Conservation (phyloP, 1,284 basidiomycete genomes). For the Cutaneotrichosporon spelunceum region DNA sequence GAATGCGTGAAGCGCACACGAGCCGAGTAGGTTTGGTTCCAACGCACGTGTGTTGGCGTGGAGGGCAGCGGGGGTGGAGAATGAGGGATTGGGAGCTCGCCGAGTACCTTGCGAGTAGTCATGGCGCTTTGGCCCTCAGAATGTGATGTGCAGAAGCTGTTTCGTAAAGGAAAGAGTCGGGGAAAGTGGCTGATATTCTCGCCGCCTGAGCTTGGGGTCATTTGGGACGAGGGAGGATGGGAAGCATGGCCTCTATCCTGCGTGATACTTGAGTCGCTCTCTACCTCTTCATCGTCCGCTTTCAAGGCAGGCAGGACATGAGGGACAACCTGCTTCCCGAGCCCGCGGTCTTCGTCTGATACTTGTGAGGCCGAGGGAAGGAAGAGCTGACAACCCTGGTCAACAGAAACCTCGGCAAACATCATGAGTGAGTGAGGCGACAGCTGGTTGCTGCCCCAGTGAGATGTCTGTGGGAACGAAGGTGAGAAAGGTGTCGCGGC, state of each 20-base stretch:
- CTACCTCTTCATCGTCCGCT: background rate
- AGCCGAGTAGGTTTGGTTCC: conserved; percentile 4
- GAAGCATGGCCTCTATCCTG: background rate
- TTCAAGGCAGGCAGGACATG: background rate
- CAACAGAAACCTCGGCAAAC: background rate
- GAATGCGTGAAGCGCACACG: background rate
- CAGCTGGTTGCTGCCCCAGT: background rate
- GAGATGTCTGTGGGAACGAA: background rate
- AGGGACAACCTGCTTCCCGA: background rate
- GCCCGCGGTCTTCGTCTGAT: background rate
- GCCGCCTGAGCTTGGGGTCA: background rate
- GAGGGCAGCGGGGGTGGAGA: background rate
- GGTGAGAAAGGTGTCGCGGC: background rate
- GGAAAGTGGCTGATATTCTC: background rate
- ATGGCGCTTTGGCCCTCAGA: no score
- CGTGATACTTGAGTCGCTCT: background rate
- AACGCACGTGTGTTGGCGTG: no score
- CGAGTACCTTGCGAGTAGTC: background rate
- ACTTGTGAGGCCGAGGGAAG: background rate
- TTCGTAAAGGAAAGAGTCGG: background rate
- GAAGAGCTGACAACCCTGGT: background rate
- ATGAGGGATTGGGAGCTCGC: background rate
- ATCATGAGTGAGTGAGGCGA: background rate
- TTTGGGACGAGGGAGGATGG: background rate
- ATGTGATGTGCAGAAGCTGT: background rate